Percentiles rank a stretch among this genome's conserved stretches.
Evolutionary conservation across 164 flowering plant genomes (phyloP).

Genomic region (Kingdonia uniflora): DNA sequence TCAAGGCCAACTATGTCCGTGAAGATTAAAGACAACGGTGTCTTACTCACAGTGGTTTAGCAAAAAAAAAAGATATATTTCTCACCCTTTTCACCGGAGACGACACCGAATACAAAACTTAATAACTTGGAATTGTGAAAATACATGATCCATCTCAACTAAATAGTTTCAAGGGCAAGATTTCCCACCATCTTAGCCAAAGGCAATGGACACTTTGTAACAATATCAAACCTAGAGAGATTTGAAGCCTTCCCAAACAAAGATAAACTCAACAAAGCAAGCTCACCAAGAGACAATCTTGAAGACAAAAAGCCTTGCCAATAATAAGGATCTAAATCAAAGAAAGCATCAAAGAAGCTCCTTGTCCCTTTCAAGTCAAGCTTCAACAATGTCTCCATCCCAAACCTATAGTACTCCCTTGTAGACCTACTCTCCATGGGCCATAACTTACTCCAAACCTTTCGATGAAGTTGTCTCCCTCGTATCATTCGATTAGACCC

Average conservation of each 20-base stretch:
- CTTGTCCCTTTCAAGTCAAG: conserved; percentile 61
- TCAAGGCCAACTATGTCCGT: too few relatives aligned
- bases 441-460: conserved; percentile 65
- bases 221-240: conserved; percentile 44
- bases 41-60: too few relatives aligned
- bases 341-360: conserved; percentile 64
- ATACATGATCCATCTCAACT: too few relatives aligned
- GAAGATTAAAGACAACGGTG: too few relatives aligned
- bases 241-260: conserved; percentile 48
- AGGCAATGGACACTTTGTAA: conserved; percentile 62
- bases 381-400: conserved; percentile 72
- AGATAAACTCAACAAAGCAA: conserved; percentile 34
- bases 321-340: conserved; percentile 29
- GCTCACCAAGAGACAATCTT: conserved; percentile 34
- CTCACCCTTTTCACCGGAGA: too few relatives aligned
- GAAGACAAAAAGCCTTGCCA: conserved; percentile 48
- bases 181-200: conserved; percentile 45
- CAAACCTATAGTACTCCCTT: conserved; percentile 57
- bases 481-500: conserved; percentile 74
- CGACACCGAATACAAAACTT: too few relatives aligned
- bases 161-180: conserved; percentile 7
- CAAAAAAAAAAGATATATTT: too few relatives aligned
- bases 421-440: conserved; percentile 30
- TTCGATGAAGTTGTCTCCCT: conserved; percentile 36
- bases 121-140: too few relatives aligned